Conservation (phyloP, 257 asterid species). For the Solanum pinnatisectum region DNA sequence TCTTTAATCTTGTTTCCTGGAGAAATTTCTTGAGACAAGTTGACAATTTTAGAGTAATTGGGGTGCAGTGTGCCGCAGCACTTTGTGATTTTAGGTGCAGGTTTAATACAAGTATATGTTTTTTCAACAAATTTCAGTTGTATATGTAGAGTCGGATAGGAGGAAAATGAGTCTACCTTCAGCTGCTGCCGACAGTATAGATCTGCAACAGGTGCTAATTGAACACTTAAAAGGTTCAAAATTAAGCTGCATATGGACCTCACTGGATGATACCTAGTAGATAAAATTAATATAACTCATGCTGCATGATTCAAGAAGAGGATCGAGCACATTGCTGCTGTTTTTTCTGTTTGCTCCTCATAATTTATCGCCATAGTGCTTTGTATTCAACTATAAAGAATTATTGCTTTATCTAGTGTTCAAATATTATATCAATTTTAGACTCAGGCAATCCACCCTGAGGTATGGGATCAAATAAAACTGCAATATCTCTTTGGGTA, state of each 20-base stretch:
- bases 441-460: background rate
- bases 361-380: background rate
- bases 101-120: background rate
- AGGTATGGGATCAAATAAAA: background rate
- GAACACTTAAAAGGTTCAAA: background rate
- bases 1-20: background rate
- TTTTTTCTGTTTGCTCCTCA: background rate
- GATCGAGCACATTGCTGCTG: background rate
- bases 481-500: background rate
- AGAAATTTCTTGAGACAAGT: background rate
- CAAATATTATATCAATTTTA: background rate
- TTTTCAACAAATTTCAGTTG: background rate
- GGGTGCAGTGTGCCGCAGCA: background rate
- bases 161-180: background rate
- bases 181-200: background rate
- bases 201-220: background rate
- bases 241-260: background rate
- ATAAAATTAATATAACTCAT: background rate
- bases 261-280: background rate
- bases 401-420: background rate
- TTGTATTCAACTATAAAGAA: background rate
- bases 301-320: background rate
- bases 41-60: background rate
- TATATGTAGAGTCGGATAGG: background rate
- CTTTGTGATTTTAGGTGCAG: background rate